Evolutionary conservation across 1,139 yeast genomes (phyloP).

Genomic region (Ashbya aceris): DNA sequence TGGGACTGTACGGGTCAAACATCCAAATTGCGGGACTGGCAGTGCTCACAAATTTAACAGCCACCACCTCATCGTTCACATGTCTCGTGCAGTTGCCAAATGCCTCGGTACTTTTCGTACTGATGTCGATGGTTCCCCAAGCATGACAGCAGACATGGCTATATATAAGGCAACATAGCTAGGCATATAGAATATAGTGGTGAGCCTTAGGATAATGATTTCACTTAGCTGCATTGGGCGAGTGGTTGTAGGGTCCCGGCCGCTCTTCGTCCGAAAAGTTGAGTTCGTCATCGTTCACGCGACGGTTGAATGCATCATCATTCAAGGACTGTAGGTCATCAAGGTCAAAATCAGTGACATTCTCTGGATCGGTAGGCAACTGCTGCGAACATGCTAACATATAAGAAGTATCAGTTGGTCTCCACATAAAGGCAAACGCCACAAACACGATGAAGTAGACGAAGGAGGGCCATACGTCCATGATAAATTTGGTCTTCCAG

Average conservation of each 20-base stretch:
- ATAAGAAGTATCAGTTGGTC: constrained; percentile 93
- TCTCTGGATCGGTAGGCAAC: constrained; percentile 72
- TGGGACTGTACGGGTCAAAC: constrained; percentile 79
- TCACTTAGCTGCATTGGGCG: neutral
- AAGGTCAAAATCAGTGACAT: constrained; percentile 65
- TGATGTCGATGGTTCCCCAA: no score
- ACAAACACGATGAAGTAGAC: constrained; percentile 79
- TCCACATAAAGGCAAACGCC: constrained; percentile 85
- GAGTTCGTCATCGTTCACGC: constrained; percentile 11
- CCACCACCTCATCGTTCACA: no score
- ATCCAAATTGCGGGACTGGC: constrained; percentile 59
- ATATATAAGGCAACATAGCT: no score
- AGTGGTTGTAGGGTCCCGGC: neutral
- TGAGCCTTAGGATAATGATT: no score
- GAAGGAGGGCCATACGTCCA: constrained; percentile 92
- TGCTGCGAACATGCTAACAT: constrained; percentile 94
- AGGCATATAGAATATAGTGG: no score
- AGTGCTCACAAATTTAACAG: no score
- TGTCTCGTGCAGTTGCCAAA: no score
- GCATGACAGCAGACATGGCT: no score
- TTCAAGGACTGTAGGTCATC: constrained; percentile 63
- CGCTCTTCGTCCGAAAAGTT: constrained; percentile 13
- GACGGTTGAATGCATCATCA: constrained; percentile 26
- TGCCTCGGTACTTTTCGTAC: no score
- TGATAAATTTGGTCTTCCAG: constrained; percentile 84